A percentile compares a stretch with the other conserved stretches of the same genome.
phyloP scores from a whole-genome alignment of 208 protist genomes.

The Leishmania arabica region DNA sequence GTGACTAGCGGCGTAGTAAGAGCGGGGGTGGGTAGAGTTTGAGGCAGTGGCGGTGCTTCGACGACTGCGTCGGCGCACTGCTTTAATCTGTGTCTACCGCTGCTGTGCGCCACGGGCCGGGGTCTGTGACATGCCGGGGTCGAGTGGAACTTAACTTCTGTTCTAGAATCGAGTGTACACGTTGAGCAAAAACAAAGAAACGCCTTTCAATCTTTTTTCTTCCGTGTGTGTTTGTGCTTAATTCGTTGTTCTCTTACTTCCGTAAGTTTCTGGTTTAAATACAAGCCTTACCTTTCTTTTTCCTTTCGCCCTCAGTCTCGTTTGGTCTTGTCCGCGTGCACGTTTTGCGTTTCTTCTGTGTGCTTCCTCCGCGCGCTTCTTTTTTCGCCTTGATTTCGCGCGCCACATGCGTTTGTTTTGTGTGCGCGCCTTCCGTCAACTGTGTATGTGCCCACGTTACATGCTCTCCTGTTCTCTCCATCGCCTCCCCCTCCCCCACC shows the following conservation, averaged over 20 bases:
- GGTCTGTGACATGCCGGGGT: too few species aligned
- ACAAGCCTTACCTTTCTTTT: neutral
- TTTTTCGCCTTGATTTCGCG: neutral
- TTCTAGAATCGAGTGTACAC: too few species aligned
- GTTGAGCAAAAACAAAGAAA: too few species aligned
- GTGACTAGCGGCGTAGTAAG: neutral
- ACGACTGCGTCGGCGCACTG: too few species aligned
- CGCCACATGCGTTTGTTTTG: neutral
- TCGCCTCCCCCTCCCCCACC: neutral
- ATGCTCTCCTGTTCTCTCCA: neutral
- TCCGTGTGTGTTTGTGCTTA: neutral
- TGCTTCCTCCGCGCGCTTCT: neutral
- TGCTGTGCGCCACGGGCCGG: too few species aligned
- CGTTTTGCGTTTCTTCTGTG: neutral
- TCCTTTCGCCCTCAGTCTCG: neutral
- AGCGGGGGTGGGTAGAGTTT: too few species aligned
- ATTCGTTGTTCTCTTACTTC: neutral
- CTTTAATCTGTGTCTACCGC: too few species aligned
- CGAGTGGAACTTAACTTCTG: too few species aligned
- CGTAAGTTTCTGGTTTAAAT: neutral
- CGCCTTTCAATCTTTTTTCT: neutral
- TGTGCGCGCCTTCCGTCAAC: neutral
- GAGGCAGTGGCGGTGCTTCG: too few species aligned
- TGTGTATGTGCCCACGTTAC: neutral
- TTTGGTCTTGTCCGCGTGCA: neutral